Conservation (phyloP, 2,329 filamentous ascomycete genomes). For the Trichoderma hamatum region DNA sequence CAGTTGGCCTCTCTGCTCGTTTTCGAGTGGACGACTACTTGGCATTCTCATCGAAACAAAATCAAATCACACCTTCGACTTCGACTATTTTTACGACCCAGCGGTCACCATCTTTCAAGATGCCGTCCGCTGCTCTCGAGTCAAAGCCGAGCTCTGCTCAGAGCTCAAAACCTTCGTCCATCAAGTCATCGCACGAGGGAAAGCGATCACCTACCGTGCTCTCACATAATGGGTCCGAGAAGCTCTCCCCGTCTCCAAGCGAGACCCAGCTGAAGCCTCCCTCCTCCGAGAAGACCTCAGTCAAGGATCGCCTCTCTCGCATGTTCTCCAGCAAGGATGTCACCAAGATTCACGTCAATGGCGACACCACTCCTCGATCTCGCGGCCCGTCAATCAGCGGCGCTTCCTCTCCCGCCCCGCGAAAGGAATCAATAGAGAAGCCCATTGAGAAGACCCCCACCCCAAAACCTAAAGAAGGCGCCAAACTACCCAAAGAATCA, state of each 20-base stretch:
- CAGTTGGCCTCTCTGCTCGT: background rate
- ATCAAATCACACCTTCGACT: background rate
- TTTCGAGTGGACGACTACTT: background rate
- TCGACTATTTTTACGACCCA: background rate
- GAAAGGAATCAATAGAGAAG: constrained; percentile 46
- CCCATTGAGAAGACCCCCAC: constrained; percentile 32
- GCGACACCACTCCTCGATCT: constrained; percentile 40
- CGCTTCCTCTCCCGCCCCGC: constrained; percentile 44
- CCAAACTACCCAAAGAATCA: constrained; percentile 41
- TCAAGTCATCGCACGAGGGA: constrained; percentile 54
- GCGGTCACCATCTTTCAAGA: constrained; percentile 31
- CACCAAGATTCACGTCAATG: constrained; percentile 40
- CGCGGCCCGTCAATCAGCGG: constrained; percentile 43
- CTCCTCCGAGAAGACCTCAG: constrained; percentile 58
- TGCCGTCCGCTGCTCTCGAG: constrained; percentile 39
- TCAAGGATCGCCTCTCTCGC: constrained; percentile 66
- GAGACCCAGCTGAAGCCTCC: constrained; percentile 38
- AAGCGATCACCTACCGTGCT: constrained; percentile 46
- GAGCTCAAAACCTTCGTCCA: constrained; percentile 54
- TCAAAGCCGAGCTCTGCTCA: constrained; percentile 47
- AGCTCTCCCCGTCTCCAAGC: constrained; percentile 32
- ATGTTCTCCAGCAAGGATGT: constrained; percentile 66
- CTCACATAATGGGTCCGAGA: constrained; percentile 43
- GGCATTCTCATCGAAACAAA: background rate
- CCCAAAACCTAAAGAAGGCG: constrained; percentile 37